phyloP scores from a whole-genome alignment of 495 filamentous ascomycete genomes.

The Cenococcum geophilum region DNA sequence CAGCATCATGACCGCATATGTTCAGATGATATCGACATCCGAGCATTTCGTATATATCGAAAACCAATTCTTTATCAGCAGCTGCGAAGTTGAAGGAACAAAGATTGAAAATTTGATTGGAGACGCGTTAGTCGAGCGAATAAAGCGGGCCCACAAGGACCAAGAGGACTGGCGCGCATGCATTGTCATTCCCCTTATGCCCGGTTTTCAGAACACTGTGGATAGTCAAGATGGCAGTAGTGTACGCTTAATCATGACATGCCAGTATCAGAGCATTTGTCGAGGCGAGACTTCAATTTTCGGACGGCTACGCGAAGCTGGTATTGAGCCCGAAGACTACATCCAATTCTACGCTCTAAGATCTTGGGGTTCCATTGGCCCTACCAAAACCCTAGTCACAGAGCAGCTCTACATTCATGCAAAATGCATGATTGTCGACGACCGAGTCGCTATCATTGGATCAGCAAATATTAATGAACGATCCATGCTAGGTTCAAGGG shows the following conservation, averaged over 20 bases:
- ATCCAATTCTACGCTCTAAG: conserved; percentile 92
- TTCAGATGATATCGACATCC: conserved; percentile 87
- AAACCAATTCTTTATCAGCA: conserved; percentile 98
- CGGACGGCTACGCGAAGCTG: conserved; percentile 67
- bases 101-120: conserved; percentile 91
- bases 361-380: conserved; percentile 88
- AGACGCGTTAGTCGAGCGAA: conserved; percentile 89
- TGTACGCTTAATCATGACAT: conserved; percentile 93
- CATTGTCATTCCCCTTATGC: conserved; percentile 91
- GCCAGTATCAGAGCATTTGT: conserved; percentile 95
- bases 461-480: conserved; percentile 99
- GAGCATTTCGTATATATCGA: conserved; percentile 99
- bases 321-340: conserved; percentile 94
- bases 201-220: conserved; percentile 96
- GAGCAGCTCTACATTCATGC: conserved; percentile 99
- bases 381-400: conserved; percentile 73
- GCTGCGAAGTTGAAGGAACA: conserved; percentile 77
- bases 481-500: conserved; percentile 84
- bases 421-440: conserved; percentile 95
- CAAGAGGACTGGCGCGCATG: conserved; percentile 91
- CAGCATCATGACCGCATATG: conserved; percentile 93
- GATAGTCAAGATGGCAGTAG: conserved; percentile 90
- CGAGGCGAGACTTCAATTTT: conserved; percentile 92
- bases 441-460: conserved; percentile 87
- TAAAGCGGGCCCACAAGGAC: conserved; percentile 74